Conservation (phyloP, 768 basidiomycete species). For the Boletus rufocinnamomeus region DNA sequence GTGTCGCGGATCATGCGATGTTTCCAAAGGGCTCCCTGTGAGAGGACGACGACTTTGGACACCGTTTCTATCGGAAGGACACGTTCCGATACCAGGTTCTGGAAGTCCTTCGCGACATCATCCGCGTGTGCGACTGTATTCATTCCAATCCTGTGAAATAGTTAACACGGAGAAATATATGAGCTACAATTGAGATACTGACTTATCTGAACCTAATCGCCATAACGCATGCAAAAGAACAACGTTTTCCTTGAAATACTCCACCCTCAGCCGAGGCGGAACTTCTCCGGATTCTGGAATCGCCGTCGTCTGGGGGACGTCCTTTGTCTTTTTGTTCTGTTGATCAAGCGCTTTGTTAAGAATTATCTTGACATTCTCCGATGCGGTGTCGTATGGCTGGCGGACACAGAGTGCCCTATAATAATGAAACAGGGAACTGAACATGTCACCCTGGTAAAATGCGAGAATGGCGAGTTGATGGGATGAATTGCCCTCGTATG, state of each 20-base stretch:
- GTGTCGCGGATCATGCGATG: slow-evolving; percentile 70
- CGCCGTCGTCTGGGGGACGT: slow-evolving; percentile 35
- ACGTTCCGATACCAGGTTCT: slow-evolving; percentile 62
- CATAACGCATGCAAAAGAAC: slow-evolving; percentile 79
- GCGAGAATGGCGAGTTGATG: slow-evolving; percentile 95
- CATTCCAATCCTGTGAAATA: slow-evolving; percentile 37
- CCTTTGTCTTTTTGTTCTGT: slow-evolving; percentile 50
- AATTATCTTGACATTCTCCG: slow-evolving; percentile 78
- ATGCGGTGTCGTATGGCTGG: slow-evolving; percentile 83
- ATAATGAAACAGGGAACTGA: slow-evolving; percentile 80
- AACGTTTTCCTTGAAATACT: slow-evolving; percentile 70
- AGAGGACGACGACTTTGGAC: slow-evolving; percentile 67
- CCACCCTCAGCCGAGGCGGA: slow-evolving; percentile 55
- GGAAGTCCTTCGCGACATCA: slow-evolving; percentile 57
- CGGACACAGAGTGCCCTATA: slow-evolving; percentile 89
- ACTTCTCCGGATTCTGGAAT: slow-evolving; percentile 35
- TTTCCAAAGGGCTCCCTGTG: slow-evolving; percentile 84
- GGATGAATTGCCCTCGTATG: slow-evolving; percentile 90
- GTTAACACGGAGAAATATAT: slow-evolving; percentile 7
- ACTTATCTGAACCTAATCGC: slow-evolving; percentile 60
- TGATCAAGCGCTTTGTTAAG: slow-evolving; percentile 66
- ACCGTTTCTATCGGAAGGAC: slow-evolving; percentile 76
- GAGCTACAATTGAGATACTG: slow-evolving; percentile 24
- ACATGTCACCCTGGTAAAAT: slow-evolving; percentile 81
- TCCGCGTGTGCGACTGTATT: slow-evolving; percentile 50